Evolutionary conservation across 352 stramenopile species (phyloP), one percentile per base, ranked within the genome.

Genomic region (Phytophthora citrophthora): DNA sequence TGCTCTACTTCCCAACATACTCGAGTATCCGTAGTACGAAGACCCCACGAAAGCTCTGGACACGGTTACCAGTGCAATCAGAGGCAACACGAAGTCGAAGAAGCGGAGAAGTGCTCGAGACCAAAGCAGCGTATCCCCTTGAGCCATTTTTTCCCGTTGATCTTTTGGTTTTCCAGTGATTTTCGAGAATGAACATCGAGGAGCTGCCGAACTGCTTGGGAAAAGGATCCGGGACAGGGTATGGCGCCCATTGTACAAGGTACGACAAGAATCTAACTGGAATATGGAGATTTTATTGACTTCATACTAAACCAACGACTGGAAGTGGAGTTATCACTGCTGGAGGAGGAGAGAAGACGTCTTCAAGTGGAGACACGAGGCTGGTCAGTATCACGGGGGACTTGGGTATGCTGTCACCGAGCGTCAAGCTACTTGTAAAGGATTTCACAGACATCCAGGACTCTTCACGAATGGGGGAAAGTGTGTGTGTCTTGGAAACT

Each of bases 11-110:
- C 79, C 78, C 44, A 91, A 55, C 81, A 92, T 92, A 50, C 72
- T 89, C 32, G 77, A 79, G 68, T 88, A 90, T 9, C 81, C 79
- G 66, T 88, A 88, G 67, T 86, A 90, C 31, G 79, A 83, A 6
- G 77, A 67, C 23, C 71, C 68, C 20, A 89, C 81, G 58, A 93
- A 93, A 26, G 68, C 72, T 10, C 74, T 60, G 24, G 82, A 85
- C 15, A 93, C n/a, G 15, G 79, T 86, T 31, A 77, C 76, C 16
- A 93, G 59, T 20, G 84, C 82, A 29, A 93, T 50, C 8, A 91
- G 29, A 40, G 67, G 76, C 38, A 86, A 78, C 2, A 61, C 68
- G 41, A 90, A 89, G 41, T 93, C 64, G 13, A 91, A 70, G 58
- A 88, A 87, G 36, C 84, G 84, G 49, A 93, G 71, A 13, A 85